These are phyloP conservation scores for Cyclotella atomus DNA, from an alignment of 108 stramenopile species.

Conservation along the genomic window DNA sequence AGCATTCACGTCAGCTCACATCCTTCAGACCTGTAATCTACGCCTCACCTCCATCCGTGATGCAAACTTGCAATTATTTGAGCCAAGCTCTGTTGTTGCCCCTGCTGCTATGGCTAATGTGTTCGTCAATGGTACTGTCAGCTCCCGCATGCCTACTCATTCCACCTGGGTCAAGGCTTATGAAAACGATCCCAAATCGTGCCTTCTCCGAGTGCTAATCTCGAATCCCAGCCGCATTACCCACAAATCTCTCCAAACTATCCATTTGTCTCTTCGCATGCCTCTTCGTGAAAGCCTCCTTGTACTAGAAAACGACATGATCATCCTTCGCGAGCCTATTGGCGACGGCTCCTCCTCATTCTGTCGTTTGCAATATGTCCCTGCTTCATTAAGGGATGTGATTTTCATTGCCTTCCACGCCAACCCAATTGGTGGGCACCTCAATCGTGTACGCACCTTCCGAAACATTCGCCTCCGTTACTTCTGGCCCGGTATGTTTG, in stretches of 20 bases:
- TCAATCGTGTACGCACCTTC: conserved; percentile 7
- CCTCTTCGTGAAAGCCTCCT: neutral
- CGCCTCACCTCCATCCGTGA: neutral
- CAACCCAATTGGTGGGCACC: conserved; percentile 22
- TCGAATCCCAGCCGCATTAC: neutral
- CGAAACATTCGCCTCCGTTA: conserved; percentile 7
- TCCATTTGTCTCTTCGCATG: neutral
- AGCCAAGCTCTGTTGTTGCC: neutral
- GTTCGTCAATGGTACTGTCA: conserved; percentile 12
- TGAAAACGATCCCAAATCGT: neutral
- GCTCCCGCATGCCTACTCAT: neutral
- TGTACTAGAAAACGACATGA: neutral
- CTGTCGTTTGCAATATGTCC: neutral
- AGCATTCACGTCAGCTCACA: neutral
- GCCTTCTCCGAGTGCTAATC: neutral
- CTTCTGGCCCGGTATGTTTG: conserved; percentile 18
- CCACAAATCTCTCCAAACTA: neutral
- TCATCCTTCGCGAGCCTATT: neutral
- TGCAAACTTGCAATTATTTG: neutral
- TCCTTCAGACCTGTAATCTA: neutral
- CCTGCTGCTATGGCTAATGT: neutral
- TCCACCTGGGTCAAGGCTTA: neutral
- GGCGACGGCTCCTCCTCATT: neutral
- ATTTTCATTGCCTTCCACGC: conserved; percentile 28
- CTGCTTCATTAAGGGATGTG: neutral